Evolutionary conservation across 148 eudicot species (phyloP), one percentile per base, ranked within the genome.

Genomic region (Cornus florida): DNA sequence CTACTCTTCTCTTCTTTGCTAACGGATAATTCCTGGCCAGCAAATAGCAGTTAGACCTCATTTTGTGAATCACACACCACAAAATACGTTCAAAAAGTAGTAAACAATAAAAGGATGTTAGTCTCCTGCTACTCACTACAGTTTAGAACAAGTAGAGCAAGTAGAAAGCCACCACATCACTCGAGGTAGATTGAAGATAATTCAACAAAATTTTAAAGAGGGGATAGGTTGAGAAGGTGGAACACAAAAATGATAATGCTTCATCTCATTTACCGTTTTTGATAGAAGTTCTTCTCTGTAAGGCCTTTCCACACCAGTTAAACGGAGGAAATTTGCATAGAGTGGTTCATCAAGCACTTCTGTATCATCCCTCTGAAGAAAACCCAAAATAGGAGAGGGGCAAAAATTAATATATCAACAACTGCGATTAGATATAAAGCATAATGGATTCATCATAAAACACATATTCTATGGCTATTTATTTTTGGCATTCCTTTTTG

Each of bases 331-430:
- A 80, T 86, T 81, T 41, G 92, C 94, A 84, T 95, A 95, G 19
- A 95, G 87, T 13, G 98, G 98, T 83, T 95, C 98, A 86, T 95
- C 98, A 74, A 91, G 90, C 82, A 90, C 97, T 89, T 95, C 98
- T 50, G 71, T 90, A 82, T 93, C 98, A 89, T 95, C 91, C 83
- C 98, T 84, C 98, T 95, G 86, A 17, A 60, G 19, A 86, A 78
- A 82, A 43, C 23, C 10, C 60, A 28, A 67, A 38, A 50, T 6
- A 38, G 0, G 73, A 23, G 67, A 64, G 56, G 23, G 6, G 3
- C 74, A 39, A 38, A 22, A 60, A 77, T 46, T 20, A 23, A 22
- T 48, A 12, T 46, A 67, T 7, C 6, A 31, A 32, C 31, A 28
- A 33, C 7, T 24, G 8, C 0, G 6, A 62, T 3, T 19, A 73